Percentiles rank a stretch among this genome's conserved stretches.
Conservation (phyloP, 169 alveolate genomes). For the Ichthyophthirius multifiliis region DNA sequence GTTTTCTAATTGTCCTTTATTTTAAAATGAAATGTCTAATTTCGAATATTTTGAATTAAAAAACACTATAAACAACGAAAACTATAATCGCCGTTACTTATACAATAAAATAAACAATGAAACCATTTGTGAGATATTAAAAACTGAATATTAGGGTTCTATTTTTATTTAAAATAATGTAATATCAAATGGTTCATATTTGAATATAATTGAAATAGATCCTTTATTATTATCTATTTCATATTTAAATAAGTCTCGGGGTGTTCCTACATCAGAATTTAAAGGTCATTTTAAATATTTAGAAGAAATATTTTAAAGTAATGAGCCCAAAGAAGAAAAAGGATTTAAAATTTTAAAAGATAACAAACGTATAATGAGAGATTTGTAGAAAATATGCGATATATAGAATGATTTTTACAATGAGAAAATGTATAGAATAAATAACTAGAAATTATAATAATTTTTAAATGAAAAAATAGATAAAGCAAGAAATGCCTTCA, state of each 20-base stretch:
- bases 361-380: background rate
- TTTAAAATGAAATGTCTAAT: background rate
- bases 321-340: background rate
- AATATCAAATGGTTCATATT: background rate
- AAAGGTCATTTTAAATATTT: background rate
- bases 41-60: background rate
- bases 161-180: background rate
- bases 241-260: background rate
- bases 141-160: background rate
- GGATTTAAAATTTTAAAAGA: background rate
- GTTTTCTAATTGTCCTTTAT: background rate
- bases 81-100: background rate
- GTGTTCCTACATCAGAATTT: background rate
- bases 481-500: background rate
- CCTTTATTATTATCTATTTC: background rate
- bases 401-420: background rate
- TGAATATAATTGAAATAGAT: background rate
- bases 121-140: background rate
- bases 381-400: background rate
- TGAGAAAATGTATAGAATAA: background rate
- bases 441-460: background rate
- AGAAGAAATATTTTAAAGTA: background rate
- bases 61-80: background rate
- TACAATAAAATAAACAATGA: background rate
- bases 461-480: background rate